Evolutionary conservation across 768 basidiomycete species (phyloP).

Genomic region (Suillus ampliporus): DNA sequence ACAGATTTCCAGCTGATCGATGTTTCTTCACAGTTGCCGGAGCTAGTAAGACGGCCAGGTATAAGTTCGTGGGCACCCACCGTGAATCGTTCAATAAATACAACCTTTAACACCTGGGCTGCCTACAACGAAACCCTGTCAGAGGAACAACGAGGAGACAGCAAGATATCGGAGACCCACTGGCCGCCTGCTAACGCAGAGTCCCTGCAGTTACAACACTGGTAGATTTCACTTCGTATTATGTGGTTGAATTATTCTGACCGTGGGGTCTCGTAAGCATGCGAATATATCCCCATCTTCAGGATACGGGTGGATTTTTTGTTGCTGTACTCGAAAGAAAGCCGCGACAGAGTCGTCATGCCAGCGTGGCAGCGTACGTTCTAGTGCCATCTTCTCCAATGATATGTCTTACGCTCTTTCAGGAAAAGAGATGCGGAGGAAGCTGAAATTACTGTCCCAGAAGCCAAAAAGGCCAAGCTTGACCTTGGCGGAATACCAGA

Average conservation of each 20-base stretch:
- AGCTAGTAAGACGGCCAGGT: conserved; percentile 78
- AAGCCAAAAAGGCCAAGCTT: conserved; percentile 58
- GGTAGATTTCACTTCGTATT: conserved; percentile 51
- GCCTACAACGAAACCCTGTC: conserved; percentile 59
- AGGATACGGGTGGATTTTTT: conserved; percentile 98
- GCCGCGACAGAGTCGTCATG: conserved; percentile 12
- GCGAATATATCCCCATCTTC: conserved; percentile 92
- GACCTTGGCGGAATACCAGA: conserved; percentile 26
- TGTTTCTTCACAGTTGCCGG: conserved; percentile 71
- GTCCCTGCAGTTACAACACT: conserved; percentile 67
- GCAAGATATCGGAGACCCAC: conserved; percentile 71
- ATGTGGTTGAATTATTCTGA: not conserved
- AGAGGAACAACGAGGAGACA: conserved; percentile 52
- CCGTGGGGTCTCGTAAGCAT: conserved; percentile 51
- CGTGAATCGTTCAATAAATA: conserved; percentile 55
- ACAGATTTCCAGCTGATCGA: conserved; percentile 82
- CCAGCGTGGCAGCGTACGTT: conserved; percentile 21
- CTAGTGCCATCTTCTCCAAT: not conserved
- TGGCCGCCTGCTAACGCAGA: conserved; percentile 80
- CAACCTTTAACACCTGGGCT: conserved; percentile 62
- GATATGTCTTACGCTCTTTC: conserved; percentile 7
- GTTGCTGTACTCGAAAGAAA: conserved; percentile 84
- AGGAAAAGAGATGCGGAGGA: conserved; percentile 59
- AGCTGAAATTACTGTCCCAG: conserved; percentile 42
- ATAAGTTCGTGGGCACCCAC: conserved; percentile 81